Percentiles rank a stretch among this genome's conserved stretches.
These are phyloP conservation scores for Alternaria infectoria DNA, from an alignment of 2,329 filamentous ascomycete species.

Conservation along the genomic window DNA sequence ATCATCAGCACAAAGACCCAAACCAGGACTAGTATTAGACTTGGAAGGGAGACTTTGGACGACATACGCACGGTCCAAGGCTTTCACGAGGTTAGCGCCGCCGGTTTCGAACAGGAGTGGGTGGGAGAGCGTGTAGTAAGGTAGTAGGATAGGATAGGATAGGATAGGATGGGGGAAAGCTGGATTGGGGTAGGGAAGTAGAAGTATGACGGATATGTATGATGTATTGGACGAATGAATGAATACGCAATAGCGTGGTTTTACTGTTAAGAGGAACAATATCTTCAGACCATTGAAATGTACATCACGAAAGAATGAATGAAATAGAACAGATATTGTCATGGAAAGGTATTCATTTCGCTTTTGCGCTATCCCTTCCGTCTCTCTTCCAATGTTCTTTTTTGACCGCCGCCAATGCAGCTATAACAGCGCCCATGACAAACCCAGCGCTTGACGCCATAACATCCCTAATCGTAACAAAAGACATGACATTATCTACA, in stretches of 20 bases:
- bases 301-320: no score
- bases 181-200: neutral
- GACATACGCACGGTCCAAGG: neutral
- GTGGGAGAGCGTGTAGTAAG: neutral
- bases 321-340: no score
- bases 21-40: neutral
- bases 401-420: slow-evolving; percentile 4
- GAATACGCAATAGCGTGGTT: no score
- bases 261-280: no score
- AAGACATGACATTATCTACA: slow-evolving; percentile 36
- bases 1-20: neutral
- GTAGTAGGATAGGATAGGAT: no score
- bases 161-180: neutral
- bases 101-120: neutral
- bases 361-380: slow-evolving; percentile 3
- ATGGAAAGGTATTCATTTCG: slow-evolving; percentile 22
- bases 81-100: neutral
- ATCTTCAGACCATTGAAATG: no score
- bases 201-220: neutral
- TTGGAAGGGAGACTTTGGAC: neutral
- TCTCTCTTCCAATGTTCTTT: slow-evolving; percentile 6
- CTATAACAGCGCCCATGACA: neutral
- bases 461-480: slow-evolving; percentile 20
- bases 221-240: neutral
- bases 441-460: slow-evolving; percentile 22